Evolutionary conservation across 2,329 filamentous ascomycete genomes (phyloP).

Genomic region (Penicillium sp.): DNA sequence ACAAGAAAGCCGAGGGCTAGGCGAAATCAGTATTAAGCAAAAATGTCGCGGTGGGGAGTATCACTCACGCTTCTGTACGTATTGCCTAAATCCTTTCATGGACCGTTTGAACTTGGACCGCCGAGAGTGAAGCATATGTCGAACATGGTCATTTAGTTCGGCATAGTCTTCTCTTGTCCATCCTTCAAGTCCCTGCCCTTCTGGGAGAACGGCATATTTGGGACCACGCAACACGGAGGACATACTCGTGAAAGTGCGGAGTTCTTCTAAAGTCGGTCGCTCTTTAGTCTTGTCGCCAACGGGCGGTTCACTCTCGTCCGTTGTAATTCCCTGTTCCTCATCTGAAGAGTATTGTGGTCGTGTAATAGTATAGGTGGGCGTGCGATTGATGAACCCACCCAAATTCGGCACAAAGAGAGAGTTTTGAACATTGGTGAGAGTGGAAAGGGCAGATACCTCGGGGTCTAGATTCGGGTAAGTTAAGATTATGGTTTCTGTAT

Average conservation of each 20-base stretch:
- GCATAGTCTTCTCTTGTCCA: conserved; percentile 67
- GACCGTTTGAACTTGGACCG: conserved; percentile 69
- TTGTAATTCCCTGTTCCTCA: conserved; percentile 22
- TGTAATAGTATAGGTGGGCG: conserved; percentile 67
- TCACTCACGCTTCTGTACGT: conserved; percentile 58
- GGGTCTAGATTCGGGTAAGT: conserved; percentile 52
- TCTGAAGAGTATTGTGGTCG: conserved; percentile 38
- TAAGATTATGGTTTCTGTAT: conserved; percentile 2
- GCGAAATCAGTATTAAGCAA: not conserved
- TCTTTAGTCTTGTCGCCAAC: conserved; percentile 19
- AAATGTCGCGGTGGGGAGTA: not conserved
- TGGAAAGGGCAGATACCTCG: conserved; percentile 72
- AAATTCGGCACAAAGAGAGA: conserved; percentile 77
- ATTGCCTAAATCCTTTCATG: conserved; percentile 72
- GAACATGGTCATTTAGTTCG: conserved; percentile 74
- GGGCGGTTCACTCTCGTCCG: conserved; percentile 22
- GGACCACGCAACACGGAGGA: conserved; percentile 60
- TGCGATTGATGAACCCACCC: conserved; percentile 64
- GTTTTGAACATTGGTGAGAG: conserved; percentile 81
- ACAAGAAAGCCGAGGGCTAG: conserved; percentile 69
- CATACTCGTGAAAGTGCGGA: conserved; percentile 49
- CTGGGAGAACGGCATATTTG: conserved; percentile 70
- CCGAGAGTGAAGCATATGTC: conserved; percentile 77
- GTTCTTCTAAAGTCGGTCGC: conserved; percentile 22
- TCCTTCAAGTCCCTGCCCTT: conserved; percentile 61